Conservation (phyloP, 208 protist species). For the Balamuthia mandrillaris region DNA sequence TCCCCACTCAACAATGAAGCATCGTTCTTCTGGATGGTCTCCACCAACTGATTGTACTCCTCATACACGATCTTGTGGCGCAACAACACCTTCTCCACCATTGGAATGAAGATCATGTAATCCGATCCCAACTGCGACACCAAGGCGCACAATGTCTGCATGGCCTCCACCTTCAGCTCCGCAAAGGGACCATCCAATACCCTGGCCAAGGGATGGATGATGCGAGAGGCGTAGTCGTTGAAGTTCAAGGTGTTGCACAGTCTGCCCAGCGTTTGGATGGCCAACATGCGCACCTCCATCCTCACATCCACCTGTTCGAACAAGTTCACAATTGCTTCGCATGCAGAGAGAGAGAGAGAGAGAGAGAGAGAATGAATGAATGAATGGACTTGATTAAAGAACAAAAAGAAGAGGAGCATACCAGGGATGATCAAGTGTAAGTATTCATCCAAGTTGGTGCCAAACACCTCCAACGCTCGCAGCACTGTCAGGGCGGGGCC, state of each 20-base stretch:
- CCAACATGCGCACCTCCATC: slow-evolving; percentile 50
- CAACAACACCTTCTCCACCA: slow-evolving; percentile 67
- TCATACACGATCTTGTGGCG: slow-evolving; percentile 49
- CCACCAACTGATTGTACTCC: slow-evolving; percentile 60
- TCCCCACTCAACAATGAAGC: slow-evolving; percentile 35
- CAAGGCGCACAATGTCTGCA: slow-evolving; percentile 71
- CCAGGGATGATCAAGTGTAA: slow-evolving; percentile 82
- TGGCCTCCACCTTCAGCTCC: slow-evolving; percentile 39
- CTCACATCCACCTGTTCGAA: slow-evolving; percentile 65
- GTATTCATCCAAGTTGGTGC: slow-evolving; percentile 80
- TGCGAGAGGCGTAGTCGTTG: slow-evolving; percentile 67
- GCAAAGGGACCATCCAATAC: not conserved
- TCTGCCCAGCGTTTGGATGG: slow-evolving; percentile 62
- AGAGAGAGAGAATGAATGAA: no score
- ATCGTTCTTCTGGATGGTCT: slow-evolving; percentile 56
- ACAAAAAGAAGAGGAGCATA: slow-evolving; percentile 61
- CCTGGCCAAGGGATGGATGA: slow-evolving; percentile 71
- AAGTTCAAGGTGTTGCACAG: slow-evolving; percentile 66
- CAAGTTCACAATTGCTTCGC: slow-evolving; percentile 68
- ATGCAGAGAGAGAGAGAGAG: no score
- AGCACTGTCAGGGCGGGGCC: slow-evolving; percentile 57
- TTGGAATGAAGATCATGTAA: not conserved
- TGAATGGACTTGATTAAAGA: slow-evolving; percentile 46
- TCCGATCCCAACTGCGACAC: no score
- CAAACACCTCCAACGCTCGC: slow-evolving; percentile 70